Evolutionary conservation across 441 rosid genomes (phyloP).

Genomic region (Populus hybrid): DNA sequence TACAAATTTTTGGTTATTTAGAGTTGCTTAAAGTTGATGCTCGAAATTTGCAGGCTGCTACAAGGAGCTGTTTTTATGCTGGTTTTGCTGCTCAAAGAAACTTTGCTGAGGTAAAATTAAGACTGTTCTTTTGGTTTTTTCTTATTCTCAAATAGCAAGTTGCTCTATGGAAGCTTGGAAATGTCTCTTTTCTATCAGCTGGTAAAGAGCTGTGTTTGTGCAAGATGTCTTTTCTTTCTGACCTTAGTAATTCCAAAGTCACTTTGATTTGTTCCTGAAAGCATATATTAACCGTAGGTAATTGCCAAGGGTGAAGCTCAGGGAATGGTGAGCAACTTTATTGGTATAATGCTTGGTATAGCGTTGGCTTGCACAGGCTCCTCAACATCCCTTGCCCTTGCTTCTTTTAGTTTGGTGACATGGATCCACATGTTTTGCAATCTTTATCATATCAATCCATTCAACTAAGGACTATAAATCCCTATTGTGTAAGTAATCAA

Average conservation of each 20-base stretch:
- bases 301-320: conserved; percentile 99
- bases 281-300: conserved; percentile 44
- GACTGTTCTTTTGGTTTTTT: conserved; percentile 10
- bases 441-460: conserved; percentile 86
- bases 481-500: conserved; percentile 85
- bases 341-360: conserved; percentile 82
- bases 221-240: not conserved
- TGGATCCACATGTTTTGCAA: conserved; percentile 93
- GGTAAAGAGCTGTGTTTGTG: not conserved
- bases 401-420: conserved; percentile 72
- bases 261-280: conserved; percentile 17
- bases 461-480: conserved; percentile 87
- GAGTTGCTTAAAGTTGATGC: conserved; percentile 21
- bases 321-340: conserved; percentile 95
- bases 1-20: not conserved
- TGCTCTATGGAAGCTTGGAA: not conserved
- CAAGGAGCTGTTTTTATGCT: conserved; percentile 93
- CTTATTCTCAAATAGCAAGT: not conserved
- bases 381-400: conserved; percentile 72
- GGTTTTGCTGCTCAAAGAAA: conserved; percentile 98
- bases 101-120: conserved; percentile 79
- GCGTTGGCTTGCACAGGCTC: conserved; percentile 69
- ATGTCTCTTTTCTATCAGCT: not conserved
- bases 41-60: conserved; percentile 63
- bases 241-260: not conserved